Conservation (phyloP, 2,329 filamentous ascomycete species). For the Arthrobotrys musiformis region DNA sequence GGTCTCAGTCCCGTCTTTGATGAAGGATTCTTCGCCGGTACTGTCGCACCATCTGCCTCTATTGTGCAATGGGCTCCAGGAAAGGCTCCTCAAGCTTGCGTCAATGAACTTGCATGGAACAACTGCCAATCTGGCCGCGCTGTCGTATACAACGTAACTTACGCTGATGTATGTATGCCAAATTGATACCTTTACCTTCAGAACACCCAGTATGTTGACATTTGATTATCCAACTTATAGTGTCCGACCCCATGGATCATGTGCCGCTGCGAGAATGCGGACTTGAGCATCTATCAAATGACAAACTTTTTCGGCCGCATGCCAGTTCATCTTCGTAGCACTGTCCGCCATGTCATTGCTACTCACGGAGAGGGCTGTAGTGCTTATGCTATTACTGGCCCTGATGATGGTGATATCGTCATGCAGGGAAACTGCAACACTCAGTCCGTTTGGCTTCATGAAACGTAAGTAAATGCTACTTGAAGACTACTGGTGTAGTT, state of each 20-base stretch:
- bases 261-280: slow-evolving; percentile 45
- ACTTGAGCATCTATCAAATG: slow-evolving; percentile 46
- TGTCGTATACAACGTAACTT: slow-evolving; percentile 40
- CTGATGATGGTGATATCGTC: slow-evolving; percentile 46
- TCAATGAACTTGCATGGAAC: slow-evolving; percentile 45
- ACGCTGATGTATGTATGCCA: slow-evolving; percentile 31
- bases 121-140: slow-evolving; percentile 29
- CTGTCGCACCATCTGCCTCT: slow-evolving; percentile 12
- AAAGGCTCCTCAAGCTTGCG: slow-evolving; percentile 36
- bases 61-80: slow-evolving; percentile 31
- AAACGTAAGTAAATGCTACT: slow-evolving; percentile 14
- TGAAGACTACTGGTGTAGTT: too few relatives aligned
- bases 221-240: neutral
- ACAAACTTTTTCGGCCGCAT: slow-evolving; percentile 43
- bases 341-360: slow-evolving; percentile 38
- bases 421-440: slow-evolving; percentile 46
- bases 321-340: slow-evolving; percentile 43
- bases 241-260: slow-evolving; percentile 33
- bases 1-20: slow-evolving; percentile 41
- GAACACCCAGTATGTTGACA: too few relatives aligned
- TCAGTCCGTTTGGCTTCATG: slow-evolving; percentile 38
- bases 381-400: slow-evolving; percentile 39
- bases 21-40: slow-evolving; percentile 37
- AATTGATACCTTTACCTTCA: too few relatives aligned
- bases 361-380: slow-evolving; percentile 34